These are phyloP conservation scores for Cytospora schulzeri DNA, from an alignment of 2,329 filamentous ascomycete genomes.

Conservation along the genomic window DNA sequence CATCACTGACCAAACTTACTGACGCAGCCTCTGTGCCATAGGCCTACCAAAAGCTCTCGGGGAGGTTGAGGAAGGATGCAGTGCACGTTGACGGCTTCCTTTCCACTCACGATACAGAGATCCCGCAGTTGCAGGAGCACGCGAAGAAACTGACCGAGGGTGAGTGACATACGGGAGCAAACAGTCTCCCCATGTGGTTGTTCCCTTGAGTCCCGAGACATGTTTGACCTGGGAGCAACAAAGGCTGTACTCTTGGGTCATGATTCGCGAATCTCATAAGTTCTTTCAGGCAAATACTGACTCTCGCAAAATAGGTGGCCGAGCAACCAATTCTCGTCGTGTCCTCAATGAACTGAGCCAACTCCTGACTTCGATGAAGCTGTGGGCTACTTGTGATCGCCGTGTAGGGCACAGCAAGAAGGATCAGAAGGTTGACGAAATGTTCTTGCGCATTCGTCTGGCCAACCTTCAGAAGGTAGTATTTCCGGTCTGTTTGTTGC, in stretches of 20 bases:
- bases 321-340: slow-evolving; percentile 43
- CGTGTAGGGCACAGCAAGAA: neutral
- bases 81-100: slow-evolving; percentile 53
- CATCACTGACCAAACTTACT: neutral
- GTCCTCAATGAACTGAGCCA: slow-evolving; percentile 56
- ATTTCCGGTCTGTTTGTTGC: neutral
- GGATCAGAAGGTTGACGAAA: neutral
- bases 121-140: slow-evolving; percentile 60
- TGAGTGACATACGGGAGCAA: no score
- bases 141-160: slow-evolving; percentile 55
- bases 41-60: slow-evolving; percentile 64
- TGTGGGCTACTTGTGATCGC: slow-evolving; percentile 38
- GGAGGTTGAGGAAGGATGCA: slow-evolving; percentile 54
- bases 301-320: no score
- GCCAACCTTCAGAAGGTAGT: neutral
- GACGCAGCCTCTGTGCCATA: neutral
- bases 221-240: no score
- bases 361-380: slow-evolving; percentile 53
- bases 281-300: no score
- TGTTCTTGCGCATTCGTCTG: neutral
- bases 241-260: no score
- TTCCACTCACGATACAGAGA: slow-evolving; percentile 56
- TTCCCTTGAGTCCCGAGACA: no score
- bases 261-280: no score
- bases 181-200: no score